Evolutionary conservation across 345 rosid genomes (phyloP).

Genomic region (Pugionium dolabratum): DNA sequence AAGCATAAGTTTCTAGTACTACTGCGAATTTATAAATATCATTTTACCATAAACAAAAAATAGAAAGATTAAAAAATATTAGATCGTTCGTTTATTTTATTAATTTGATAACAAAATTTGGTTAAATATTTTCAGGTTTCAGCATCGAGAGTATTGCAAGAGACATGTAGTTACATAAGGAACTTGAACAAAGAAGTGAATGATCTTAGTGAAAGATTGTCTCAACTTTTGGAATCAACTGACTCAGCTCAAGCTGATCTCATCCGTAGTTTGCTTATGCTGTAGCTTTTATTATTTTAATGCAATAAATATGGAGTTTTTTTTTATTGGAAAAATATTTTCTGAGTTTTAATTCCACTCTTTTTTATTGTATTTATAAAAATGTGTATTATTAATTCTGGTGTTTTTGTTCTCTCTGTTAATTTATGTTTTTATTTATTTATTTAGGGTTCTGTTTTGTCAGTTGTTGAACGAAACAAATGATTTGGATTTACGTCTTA

Average conservation of each 20-base stretch:
- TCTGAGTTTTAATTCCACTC: not conserved
- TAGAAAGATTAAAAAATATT: no score
- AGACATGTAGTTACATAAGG: constrained; percentile 55
- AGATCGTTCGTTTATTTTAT: no score
- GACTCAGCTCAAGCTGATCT: constrained; percentile 72
- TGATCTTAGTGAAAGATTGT: constrained; percentile 57
- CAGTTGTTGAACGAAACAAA: constrained; percentile 26
- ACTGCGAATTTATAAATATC: no score
- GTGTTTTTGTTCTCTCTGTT: constrained; percentile 8
- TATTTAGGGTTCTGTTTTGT: constrained; percentile 31
- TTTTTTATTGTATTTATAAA: not conserved
- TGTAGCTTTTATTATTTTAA: constrained; percentile 17
- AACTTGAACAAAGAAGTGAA: constrained; percentile 54
- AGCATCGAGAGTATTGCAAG: constrained; percentile 48
- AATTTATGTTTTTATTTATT: not conserved
- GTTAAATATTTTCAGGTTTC: constrained; percentile 39
- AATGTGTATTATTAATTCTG: constrained; percentile 18
- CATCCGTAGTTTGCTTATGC: constrained; percentile 70
- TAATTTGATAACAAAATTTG: not conserved
- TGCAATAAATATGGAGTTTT: not conserved
- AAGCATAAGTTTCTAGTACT: no score
- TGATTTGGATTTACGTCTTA: constrained; percentile 28
- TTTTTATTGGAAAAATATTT: not conserved
- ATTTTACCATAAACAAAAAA: no score
- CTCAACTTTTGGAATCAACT: constrained; percentile 48